Base-by-base conservation (phyloP, 129 eudicot genomes). In the Saussurea involucrata region DNA sequence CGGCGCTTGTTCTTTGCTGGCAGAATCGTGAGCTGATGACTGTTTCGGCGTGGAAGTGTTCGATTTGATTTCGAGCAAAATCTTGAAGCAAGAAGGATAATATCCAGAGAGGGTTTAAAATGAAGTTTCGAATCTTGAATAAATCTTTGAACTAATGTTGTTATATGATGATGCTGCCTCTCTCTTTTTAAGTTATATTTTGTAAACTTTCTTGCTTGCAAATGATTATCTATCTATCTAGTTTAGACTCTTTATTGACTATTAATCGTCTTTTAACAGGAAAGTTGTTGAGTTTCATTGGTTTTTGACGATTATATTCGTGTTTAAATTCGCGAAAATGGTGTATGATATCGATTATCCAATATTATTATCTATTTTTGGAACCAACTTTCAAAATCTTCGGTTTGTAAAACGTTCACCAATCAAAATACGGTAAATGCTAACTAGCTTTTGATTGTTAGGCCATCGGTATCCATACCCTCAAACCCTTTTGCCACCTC, bases 1-100 rank as follows among this genome's bases (percentile, higher is more conserved):
- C 84, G 2, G 78, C 92, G 20, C 87, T 90, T 12, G 89, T 88
- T 71, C 86, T 90, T 15, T 66, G 89, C 78, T 90, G 96, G 92
- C 86, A 86, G 82, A 74, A 72, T 32, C 78, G 76, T 4, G 92
- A 86, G 68, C 87, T 90, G 69, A 74, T 88, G 81, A 79, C 86
- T 1, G 90, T 75, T 25, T 88, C 90, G 0, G 89, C 89, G 33
- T 90, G 96, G 96, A 90, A 79, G 73, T 90, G 90, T 69, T 90
- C 88, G 77, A 33, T 34, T 25, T 55, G 81, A 77, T 24, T 29
- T 25, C n/a, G 34, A 42, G n/a, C 60, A 20, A 63, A 65, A 21
- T 76, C 36, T 76, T 27, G 60, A 75, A 82, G 71, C 82, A 72
- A 80, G 85, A 75, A 71, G 82, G 12, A 18, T 5, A 36, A 28